Evolutionary conservation across 768 basidiomycete species (phyloP), one percentile per base, ranked within the genome.

Genomic region (Agrocybe praecox): DNA sequence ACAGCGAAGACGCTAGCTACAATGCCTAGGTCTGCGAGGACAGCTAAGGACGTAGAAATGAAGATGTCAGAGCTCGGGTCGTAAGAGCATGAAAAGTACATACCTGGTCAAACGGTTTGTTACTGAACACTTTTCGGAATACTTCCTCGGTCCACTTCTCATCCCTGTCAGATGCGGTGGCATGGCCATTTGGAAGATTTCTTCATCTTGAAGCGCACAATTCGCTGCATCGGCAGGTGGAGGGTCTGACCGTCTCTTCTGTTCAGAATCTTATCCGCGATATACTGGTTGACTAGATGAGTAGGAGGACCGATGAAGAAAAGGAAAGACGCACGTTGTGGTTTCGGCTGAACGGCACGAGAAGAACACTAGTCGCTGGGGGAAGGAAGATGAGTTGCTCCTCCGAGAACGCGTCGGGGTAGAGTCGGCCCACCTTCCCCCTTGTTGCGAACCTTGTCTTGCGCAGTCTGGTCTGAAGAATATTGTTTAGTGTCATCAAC

Each of bases 101-200:
- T n/a, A 63, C 62, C 42, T 63, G 55, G 17, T 57, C 56, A 33
- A 62, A 51, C 4, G 59, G 59, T 29, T 71, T 77, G 17, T 68
- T 72, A 2, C 65, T 58, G 51, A 84, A 81, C 3, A 74, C 49
- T 9, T 67, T 56, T 18, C 62, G 69, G 67, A 89, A 83, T 6
- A 74, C 40, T 5, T 63, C 66, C 46, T 84, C 76, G 0, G 83
- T 77, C 83, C 85, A 86, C 51, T 73, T 63, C 17, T 76, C 74
- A 62, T 88, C 87, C 17, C 66, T 57, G 45, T 73, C 69, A 17
- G 80, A 80, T 2, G 81, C 64, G 1, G 80, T 77, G 4, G 87
- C 74, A 58, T 88, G 87, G 82, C 81, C n/a, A 75, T 79, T 62
- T 85, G 80, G 74, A 85, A 86, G 17, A n/a, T n/a, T n/a, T n/a